Evolutionary conservation across 768 basidiomycete genomes (phyloP), one percentile per base, ranked within the genome.

Genomic region (Boletales sp.): DNA sequence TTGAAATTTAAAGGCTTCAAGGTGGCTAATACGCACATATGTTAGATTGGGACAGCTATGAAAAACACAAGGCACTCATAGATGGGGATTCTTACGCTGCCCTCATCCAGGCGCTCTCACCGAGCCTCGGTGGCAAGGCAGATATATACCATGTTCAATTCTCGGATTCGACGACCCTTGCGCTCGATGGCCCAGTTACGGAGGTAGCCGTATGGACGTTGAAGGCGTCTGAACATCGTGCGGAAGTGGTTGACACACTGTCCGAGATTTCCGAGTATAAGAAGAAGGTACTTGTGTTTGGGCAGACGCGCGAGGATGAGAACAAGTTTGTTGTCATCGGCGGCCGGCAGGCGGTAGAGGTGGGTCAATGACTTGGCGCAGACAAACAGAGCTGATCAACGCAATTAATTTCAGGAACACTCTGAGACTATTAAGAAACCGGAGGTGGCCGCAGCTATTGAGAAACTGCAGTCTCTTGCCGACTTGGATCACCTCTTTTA

Each of bases 261-360:
- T 19, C 50, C 27, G 35, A 45, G 46, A 7, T 59, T 21, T 56
- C 56, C 0, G 52, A 63, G 6, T 44, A 15, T 2, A 59, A 14
- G 19, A 31, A 32, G 24, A 41, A 56, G 31, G 37, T 4, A 8
- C 7, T 64, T 10, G 57, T 59, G 10, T 68, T 54, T 21, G 66
- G 65, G 27, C 42, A 54, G 31, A 45, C 53, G 12, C 49, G 43
- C 18, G 55, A 59, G 43, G 57, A 66, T 9, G 46, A 56, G 34
- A 66, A 52, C 54, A 56, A 52, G 36, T 54, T 53, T 37, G 0
- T 64, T 29, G 5, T 57, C 7, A 15, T 68, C 13, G 24, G 43
- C 2, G 66, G 66, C 9, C 68, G 64, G 66, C 9, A 29, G 5
- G 39, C 52, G 3, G 48, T 64, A 4, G 58, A 68, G 64, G 66